These are phyloP conservation scores for Mortierella antarctica DNA, from an alignment of 192 early-diverging fungal species.

Conservation along the genomic window DNA sequence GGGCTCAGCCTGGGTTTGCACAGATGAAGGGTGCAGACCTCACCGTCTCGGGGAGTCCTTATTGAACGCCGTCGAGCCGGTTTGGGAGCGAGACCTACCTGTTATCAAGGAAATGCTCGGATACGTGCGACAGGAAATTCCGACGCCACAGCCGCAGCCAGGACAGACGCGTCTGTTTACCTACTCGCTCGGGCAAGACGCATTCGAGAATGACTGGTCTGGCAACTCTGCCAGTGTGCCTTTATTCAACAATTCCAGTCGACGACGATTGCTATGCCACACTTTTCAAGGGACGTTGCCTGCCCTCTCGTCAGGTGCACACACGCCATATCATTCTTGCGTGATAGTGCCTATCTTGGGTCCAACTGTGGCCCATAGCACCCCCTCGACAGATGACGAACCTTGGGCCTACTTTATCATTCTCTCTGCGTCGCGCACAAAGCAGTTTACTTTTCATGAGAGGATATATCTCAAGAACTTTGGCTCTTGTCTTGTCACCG, in stretches of 20 bases:
- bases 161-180: slow-evolving; percentile 15
- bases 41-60: slow-evolving; percentile 42
- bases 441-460: slow-evolving; percentile 60
- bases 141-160: not conserved
- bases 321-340: slow-evolving; percentile 31
- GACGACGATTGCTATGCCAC: slow-evolving; percentile 27
- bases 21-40: slow-evolving; percentile 40
- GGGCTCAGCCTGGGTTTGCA: slow-evolving; percentile 43
- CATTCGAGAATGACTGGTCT: slow-evolving; percentile 41
- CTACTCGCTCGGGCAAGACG: slow-evolving; percentile 20
- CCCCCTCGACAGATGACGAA: slow-evolving; percentile 6
- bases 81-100: slow-evolving; percentile 37
- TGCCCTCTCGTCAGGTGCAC: slow-evolving; percentile 2
- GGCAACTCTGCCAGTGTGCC: not conserved
- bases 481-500: slow-evolving; percentile 58
- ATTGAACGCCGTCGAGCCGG: slow-evolving; percentile 32
- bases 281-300: slow-evolving; percentile 45
- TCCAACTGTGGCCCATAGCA: slow-evolving; percentile 10
- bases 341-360: slow-evolving; percentile 40
- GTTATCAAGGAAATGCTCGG: slow-evolving; percentile 43
- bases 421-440: slow-evolving; percentile 34
- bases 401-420: slow-evolving; percentile 53
- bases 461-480: slow-evolving; percentile 62
- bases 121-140: slow-evolving; percentile 40
- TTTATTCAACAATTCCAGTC: slow-evolving; percentile 15